Percentiles rank a stretch among this genome's conserved stretches.
phyloP scores from a whole-genome alignment of 2,329 filamentous ascomycete species.

The Fusarium sp. region DNA sequence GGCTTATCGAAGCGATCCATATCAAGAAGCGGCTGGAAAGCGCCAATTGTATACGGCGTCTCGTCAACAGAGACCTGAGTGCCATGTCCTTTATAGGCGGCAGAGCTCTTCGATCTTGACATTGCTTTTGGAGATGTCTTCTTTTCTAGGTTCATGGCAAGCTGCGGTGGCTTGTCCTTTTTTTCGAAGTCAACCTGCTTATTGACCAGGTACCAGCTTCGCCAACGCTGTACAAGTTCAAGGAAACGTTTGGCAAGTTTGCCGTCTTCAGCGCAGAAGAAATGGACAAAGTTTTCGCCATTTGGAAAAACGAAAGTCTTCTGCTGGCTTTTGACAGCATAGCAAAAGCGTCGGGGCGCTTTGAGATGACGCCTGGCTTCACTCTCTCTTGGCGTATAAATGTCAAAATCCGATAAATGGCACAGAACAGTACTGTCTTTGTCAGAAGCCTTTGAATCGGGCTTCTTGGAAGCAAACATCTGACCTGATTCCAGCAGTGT shows the following conservation, averaged over 20 bases:
- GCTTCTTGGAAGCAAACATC: constrained; percentile 76
- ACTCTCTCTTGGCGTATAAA: constrained; percentile 80
- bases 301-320: constrained; percentile 86
- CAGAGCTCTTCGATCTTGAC: constrained; percentile 56
- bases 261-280: constrained; percentile 85
- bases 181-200: constrained; percentile 68
- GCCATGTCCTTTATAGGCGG: constrained; percentile 47
- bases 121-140: constrained; percentile 25
- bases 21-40: constrained; percentile 76
- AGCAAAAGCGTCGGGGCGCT: constrained; percentile 87
- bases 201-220: constrained; percentile 91
- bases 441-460: constrained; percentile 66
- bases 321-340: constrained; percentile 91
- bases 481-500: constrained; percentile 82
- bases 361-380: constrained; percentile 78
- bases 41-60: constrained; percentile 72
- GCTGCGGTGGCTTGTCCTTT: constrained; percentile 38
- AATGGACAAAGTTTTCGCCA: constrained; percentile 89
- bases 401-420: constrained; percentile 91
- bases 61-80: constrained; percentile 57
- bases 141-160: constrained; percentile 6
- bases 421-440: constrained; percentile 80
- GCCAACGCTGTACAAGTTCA: constrained; percentile 80
- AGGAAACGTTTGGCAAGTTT: constrained; percentile 76
- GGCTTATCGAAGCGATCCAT: constrained; percentile 68